A percentile compares a stretch with the other conserved stretches of the same genome.
Conservation (phyloP, 2,329 filamentous ascomycete species). For the Drechslerella coelobrocha region DNA sequence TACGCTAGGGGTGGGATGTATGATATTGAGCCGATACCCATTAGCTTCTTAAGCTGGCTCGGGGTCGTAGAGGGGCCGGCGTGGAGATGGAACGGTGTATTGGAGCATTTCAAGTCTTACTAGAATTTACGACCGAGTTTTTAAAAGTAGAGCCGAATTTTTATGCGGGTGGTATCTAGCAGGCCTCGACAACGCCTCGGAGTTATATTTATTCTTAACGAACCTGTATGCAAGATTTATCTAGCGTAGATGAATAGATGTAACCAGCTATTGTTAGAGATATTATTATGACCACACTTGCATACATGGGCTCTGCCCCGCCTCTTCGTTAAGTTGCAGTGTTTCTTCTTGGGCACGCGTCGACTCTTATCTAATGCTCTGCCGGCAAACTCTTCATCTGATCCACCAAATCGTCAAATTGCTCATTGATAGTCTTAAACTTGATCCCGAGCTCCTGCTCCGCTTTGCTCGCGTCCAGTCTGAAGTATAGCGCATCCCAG, state of each 20-base stretch:
- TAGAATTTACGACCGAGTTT: not conserved
- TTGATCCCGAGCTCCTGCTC: slow-evolving; percentile 43
- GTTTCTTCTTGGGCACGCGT: no score
- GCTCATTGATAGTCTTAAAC: slow-evolving; percentile 38
- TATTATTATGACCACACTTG: no score
- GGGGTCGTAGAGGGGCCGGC: slow-evolving; percentile 31
- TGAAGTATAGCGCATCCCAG: slow-evolving; percentile 23
- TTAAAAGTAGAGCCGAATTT: not conserved
- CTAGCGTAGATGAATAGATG: no score
- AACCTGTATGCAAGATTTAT: no score
- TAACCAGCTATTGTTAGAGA: no score
- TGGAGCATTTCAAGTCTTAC: slow-evolving; percentile 23
- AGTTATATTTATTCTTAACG: no score
- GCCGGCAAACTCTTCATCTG: slow-evolving; percentile 18
- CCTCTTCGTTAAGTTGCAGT: no score
- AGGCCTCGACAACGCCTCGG: no score
- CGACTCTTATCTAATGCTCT: no score
- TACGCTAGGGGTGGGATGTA: slow-evolving; percentile 45
- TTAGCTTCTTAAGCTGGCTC: slow-evolving; percentile 31
- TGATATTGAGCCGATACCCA: slow-evolving; percentile 44
- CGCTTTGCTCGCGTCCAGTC: slow-evolving; percentile 40
- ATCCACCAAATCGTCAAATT: slow-evolving; percentile 38
- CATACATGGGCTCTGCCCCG: no score
- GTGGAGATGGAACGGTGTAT: slow-evolving; percentile 17
- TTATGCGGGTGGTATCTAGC: no score